Conservation (phyloP, 2,329 filamentous ascomycete genomes). For the Dactylonectria macrodidyma region DNA sequence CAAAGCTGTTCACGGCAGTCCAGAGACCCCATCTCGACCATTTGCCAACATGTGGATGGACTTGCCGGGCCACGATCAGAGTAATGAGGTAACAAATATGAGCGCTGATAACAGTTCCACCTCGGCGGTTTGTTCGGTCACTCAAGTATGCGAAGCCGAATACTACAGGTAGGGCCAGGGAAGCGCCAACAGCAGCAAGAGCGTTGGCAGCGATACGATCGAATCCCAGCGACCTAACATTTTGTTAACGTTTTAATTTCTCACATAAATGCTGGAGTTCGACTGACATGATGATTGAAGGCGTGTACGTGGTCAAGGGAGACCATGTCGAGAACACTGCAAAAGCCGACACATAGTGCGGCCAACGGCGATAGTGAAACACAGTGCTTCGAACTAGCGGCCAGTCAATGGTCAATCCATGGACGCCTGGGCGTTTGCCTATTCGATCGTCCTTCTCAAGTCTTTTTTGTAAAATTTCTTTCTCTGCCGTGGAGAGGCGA, state of each 20-base stretch:
- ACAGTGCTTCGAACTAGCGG: constrained; percentile 60
- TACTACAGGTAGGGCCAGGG: constrained; percentile 62
- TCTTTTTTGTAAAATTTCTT: constrained; percentile 51
- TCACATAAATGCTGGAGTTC: not conserved
- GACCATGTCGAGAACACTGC: constrained; percentile 68
- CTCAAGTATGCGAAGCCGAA: constrained; percentile 65
- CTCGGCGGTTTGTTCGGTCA: constrained; percentile 61
- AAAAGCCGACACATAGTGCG: constrained; percentile 64
- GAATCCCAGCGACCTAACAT: constrained; percentile 56
- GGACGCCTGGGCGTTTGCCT: constrained; percentile 49
- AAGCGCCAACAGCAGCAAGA: constrained; percentile 59
- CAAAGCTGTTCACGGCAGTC: constrained; percentile 64
- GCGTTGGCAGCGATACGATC: constrained; percentile 62
- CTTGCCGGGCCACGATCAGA: constrained; percentile 56
- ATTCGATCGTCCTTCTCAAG: constrained; percentile 53
- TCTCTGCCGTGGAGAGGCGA: constrained; percentile 53
- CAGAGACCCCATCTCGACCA: constrained; percentile 48
- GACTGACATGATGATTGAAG: constrained; percentile 58
- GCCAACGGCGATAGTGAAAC: constrained; percentile 60
- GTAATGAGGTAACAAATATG: constrained; percentile 62
- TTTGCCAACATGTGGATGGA: constrained; percentile 42
- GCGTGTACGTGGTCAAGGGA: constrained; percentile 66
- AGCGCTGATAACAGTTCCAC: constrained; percentile 59
- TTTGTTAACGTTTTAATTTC: not conserved
- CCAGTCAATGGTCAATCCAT: constrained; percentile 54